Evolutionary conservation across 768 basidiomycete genomes (phyloP), one percentile per base, ranked within the genome.

Genomic region (Lactarius sp.): DNA sequence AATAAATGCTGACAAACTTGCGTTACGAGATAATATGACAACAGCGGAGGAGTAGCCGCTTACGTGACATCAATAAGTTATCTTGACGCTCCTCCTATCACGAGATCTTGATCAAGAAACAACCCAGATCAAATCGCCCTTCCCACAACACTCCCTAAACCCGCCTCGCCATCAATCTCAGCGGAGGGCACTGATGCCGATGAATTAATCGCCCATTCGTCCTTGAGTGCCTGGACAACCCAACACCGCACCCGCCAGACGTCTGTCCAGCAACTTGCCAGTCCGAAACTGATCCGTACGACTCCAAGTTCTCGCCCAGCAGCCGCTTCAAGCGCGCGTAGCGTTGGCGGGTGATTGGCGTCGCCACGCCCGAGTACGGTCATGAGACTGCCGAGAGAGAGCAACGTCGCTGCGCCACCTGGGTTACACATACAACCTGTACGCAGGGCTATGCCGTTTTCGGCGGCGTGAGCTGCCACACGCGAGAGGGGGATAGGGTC

Each of bases 361-460:
- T 84, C 79, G 5, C 86, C 87, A 1, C 78, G 75, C 65, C 79
- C 83, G 0, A 91, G 78, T 14, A 72, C 75, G 6, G 77, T 75
- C 89, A 91, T 92, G 61, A 85, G 79, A 20, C 80, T 77, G 62
- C 84, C 75, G 36, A 91, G 80, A 0, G 85, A 85, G 5, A 92
- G 79, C 16, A 93, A 75, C 5, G 87, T 82, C 1, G 88, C 84
- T 0, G 90, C 88, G 18, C 85, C 91, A 10, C 92, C 92, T 16
- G 91, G 89, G 67, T 93, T 94, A 71, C 92, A 94, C 83, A 92
- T 86, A 72, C 91, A 94, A 0, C 91, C 91, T 3, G 90, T 90
- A 49, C 91, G 85, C 37, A 93, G 74, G 18, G 90, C 91, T 61
- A 93, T 85, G 39, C 61, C 60, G 56, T 79, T 82, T 66, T 81